A percentile compares a stretch with the other conserved stretches of the same genome.
Evolutionary conservation across 345 rosid genomes (phyloP).

Genomic region (Salix viminalis): DNA sequence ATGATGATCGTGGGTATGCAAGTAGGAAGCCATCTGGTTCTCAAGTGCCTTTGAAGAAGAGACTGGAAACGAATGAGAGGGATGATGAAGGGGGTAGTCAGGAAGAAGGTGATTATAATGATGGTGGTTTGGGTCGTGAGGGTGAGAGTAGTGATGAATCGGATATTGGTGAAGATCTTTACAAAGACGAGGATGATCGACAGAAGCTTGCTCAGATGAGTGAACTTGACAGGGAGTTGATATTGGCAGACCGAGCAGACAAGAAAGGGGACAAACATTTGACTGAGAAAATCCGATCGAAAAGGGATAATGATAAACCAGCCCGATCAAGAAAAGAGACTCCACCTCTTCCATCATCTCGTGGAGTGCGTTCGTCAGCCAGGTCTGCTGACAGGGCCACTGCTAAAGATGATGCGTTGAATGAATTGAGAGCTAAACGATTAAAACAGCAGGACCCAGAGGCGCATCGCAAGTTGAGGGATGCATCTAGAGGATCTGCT

Average conservation of each 20-base stretch:
- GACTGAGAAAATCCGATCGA: constrained; percentile 72
- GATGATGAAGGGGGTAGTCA: constrained; percentile 69
- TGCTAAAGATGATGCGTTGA: constrained; percentile 88
- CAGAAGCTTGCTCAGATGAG: constrained; percentile 70
- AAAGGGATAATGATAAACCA: constrained; percentile 66
- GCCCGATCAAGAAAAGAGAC: constrained; percentile 59
- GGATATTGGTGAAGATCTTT: constrained; percentile 86
- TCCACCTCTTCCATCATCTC: constrained; percentile 55
- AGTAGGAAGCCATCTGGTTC: constrained; percentile 85
- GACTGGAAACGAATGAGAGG: constrained; percentile 72
- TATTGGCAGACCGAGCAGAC: constrained; percentile 77
- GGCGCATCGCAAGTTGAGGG: constrained; percentile 70
- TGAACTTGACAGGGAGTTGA: constrained; percentile 91
- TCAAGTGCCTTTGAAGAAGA: constrained; percentile 91
- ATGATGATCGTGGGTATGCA: constrained; percentile 60
- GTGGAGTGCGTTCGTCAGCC: constrained; percentile 73
- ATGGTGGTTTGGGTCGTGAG: constrained; percentile 54
- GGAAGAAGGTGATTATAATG: constrained; percentile 61
- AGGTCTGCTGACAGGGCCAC: constrained; percentile 94
- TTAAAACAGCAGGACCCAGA: constrained; percentile 93
- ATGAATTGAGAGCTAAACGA: constrained; percentile 85
- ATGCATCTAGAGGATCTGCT: constrained; percentile 64
- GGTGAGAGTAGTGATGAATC: constrained; percentile 79
- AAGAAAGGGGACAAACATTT: constrained; percentile 87
- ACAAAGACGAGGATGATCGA: constrained; percentile 81